phyloP scores from a whole-genome alignment of 2,329 filamentous ascomycete species.

The Ceratocystiopsis minuta region DNA sequence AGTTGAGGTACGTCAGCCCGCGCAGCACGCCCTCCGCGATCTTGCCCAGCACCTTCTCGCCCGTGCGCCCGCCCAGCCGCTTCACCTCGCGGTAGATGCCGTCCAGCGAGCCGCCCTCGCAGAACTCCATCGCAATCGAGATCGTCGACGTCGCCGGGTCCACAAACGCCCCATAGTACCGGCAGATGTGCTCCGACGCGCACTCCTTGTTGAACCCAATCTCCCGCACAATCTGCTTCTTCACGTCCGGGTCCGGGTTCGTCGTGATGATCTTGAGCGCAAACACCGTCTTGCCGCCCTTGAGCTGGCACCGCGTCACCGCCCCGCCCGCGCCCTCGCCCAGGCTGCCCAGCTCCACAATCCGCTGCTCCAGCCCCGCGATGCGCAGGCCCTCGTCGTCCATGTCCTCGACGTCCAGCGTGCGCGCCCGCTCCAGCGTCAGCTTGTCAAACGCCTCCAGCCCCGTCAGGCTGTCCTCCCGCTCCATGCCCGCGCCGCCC shows the following conservation, averaged over 20 bases:
- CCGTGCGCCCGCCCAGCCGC: constrained; percentile 80
- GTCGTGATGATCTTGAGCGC: constrained; percentile 97
- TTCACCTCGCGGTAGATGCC: constrained; percentile 97
- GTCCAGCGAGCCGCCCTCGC: constrained; percentile 88
- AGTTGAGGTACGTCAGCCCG: constrained; percentile 86
- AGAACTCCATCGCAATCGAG: constrained; percentile 98
- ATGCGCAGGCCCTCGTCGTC: constrained; percentile 93
- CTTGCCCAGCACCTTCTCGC: constrained; percentile 93
- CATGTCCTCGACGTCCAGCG: constrained; percentile 79
- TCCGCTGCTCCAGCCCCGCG: constrained; percentile 73
- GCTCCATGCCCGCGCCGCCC: constrained; percentile 58
- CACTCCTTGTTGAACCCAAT: constrained; percentile 96
- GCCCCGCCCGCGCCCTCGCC: constrained; percentile 93
- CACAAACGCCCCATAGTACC: constrained; percentile 93
- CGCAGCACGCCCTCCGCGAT: constrained; percentile 88
- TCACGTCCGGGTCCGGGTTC: constrained; percentile 91
- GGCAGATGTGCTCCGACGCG: constrained; percentile 87
- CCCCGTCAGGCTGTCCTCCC: constrained; percentile 63
- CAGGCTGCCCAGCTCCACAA: constrained; percentile 72
- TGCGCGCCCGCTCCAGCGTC: constrained; percentile 63
- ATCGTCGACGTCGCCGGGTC: constrained; percentile 93
- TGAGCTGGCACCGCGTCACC: constrained; percentile 77
- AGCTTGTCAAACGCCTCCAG: constrained; percentile 65
- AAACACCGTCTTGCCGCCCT: constrained; percentile 85
- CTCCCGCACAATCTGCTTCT: constrained; percentile 94